These are phyloP conservation scores for Malus hybrid DNA, from an alignment of 331 rosid species.

Conservation along the genomic window DNA sequence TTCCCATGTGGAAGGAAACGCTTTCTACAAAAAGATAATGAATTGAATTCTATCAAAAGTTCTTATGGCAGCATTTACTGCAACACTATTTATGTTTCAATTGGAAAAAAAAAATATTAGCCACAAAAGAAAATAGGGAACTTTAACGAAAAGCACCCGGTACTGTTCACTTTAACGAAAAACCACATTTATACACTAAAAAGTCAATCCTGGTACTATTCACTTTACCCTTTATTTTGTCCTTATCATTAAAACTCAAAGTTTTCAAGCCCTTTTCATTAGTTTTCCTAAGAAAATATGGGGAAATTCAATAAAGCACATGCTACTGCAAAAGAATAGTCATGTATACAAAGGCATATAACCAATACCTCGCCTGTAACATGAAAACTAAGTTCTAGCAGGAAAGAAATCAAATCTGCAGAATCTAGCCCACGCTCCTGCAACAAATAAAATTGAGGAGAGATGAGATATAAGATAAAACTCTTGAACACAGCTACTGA, in stretches of 20 bases:
- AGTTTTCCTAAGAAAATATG: background rate
- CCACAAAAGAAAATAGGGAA: background rate
- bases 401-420: constrained; percentile 79
- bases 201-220: no score
- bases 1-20: background rate
- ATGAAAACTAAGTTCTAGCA: constrained; percentile 96
- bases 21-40: background rate
- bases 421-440: constrained; percentile 87
- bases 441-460: constrained; percentile 18
- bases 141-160: no score
- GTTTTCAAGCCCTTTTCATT: no score
- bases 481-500: constrained; percentile 3
- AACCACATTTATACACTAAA: no score
- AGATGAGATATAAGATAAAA: constrained; percentile 5
- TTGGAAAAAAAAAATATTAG: background rate
- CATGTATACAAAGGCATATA: background rate
- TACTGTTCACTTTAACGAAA: no score
- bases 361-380: constrained; percentile 77
- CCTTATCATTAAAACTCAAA: no score
- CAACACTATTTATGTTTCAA: background rate
- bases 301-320: background rate
- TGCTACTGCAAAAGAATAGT: background rate
- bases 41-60: background rate
- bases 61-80: background rate
- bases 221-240: no score